Conservation (phyloP, 78 protist genomes). For the Dictyostelium firmibasis region DNA sequence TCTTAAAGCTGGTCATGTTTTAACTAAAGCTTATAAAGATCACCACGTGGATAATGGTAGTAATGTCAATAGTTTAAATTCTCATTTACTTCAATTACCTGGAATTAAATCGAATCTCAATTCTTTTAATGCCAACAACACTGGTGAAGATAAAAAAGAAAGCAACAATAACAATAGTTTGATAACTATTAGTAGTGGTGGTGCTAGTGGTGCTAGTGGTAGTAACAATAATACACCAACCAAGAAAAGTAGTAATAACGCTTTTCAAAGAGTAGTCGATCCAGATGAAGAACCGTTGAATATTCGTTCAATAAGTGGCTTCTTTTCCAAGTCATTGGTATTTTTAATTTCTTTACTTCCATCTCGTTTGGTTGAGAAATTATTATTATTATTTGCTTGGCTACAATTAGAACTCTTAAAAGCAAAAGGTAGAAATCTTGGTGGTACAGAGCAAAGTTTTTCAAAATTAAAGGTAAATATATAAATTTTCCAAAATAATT, state of each 20-base stretch:
- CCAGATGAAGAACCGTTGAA: constrained; percentile 43
- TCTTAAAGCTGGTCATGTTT: constrained; percentile 23
- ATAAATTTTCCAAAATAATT: too few relatives aligned
- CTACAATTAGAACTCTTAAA: constrained; percentile 36
- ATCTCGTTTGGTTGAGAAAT: constrained; percentile 9
- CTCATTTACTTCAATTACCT: not conserved
- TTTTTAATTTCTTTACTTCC: constrained; percentile 41
- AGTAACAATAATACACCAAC: not conserved
- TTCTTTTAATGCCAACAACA: not conserved
- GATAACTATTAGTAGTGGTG: not conserved
- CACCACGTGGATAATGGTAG: not conserved
- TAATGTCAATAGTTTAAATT: constrained; percentile 11
- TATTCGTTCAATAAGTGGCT: not conserved
- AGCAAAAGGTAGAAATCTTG: constrained; percentile 35
- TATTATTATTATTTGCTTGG: constrained; percentile 64
- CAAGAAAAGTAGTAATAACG: not conserved
- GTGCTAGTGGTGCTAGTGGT: not conserved
- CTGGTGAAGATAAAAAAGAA: not conserved
- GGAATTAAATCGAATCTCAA: not conserved
- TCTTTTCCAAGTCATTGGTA: constrained; percentile 2
- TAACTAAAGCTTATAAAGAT: not conserved
- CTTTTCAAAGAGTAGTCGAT: constrained; percentile 8
- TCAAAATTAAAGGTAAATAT: constrained; percentile 59
- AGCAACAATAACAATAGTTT: not conserved
- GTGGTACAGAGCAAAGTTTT: constrained; percentile 37